Conservation (phyloP, 768 basidiomycete species). For the Paxillus ammoniavirescens region DNA sequence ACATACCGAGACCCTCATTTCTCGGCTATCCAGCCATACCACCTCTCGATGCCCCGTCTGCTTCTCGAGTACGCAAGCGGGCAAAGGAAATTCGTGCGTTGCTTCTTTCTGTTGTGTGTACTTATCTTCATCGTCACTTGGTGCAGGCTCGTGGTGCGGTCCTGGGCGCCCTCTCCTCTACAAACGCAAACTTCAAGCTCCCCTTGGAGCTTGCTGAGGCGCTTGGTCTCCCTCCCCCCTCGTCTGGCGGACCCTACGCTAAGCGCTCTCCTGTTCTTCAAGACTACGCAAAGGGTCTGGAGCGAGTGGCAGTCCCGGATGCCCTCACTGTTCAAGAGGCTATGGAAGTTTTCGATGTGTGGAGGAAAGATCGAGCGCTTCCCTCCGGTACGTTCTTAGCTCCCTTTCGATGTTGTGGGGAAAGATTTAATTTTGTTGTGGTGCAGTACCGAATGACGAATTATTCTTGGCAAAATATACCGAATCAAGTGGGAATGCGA, state of each 20-base stretch:
- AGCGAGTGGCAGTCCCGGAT: slow-evolving; percentile 38
- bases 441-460: slow-evolving; percentile 54
- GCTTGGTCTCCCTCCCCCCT: slow-evolving; percentile 45
- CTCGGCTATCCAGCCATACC: slow-evolving; percentile 64
- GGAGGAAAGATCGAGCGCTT: slow-evolving; percentile 62
- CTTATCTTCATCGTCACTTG: slow-evolving; percentile 1
- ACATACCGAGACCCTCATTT: slow-evolving; percentile 76
- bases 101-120: background rate
- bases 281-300: slow-evolving; percentile 54
- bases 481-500: slow-evolving; percentile 74
- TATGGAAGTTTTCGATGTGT: slow-evolving; percentile 70
- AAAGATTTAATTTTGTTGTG: background rate
- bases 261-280: slow-evolving; percentile 35
- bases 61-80: slow-evolving; percentile 81
- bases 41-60: slow-evolving; percentile 75
- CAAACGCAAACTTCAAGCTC: slow-evolving; percentile 55
- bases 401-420: no score
- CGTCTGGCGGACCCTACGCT: slow-evolving; percentile 51
- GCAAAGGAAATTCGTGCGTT: slow-evolving; percentile 60
- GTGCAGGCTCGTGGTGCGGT: slow-evolving; percentile 66
- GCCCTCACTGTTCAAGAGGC: slow-evolving; percentile 67
- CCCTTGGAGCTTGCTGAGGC: slow-evolving; percentile 62
- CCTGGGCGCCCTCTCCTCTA: slow-evolving; percentile 64
- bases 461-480: slow-evolving; percentile 76
- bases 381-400: slow-evolving; percentile 25